These are phyloP conservation scores for Lepidium aucheri DNA, from an alignment of 345 rosid genomes.

Conservation along the genomic window DNA sequence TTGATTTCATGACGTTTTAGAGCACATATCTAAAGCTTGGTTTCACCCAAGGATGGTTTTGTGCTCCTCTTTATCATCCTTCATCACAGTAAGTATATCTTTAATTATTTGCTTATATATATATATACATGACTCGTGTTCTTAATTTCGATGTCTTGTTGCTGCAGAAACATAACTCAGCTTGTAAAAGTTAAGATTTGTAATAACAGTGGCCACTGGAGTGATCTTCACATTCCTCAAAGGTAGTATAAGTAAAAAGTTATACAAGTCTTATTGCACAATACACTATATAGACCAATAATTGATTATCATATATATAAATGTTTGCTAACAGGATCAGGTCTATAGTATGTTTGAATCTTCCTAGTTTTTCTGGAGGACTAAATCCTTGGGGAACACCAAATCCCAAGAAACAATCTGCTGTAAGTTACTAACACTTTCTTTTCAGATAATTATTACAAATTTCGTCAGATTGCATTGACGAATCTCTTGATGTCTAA, in stretches of 20 bases:
- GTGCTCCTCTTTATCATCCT: constrained; percentile 58
- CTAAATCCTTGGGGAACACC: constrained; percentile 93
- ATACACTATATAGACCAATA: background rate
- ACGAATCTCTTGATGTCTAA: background rate
- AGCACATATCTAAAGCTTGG: constrained; percentile 75
- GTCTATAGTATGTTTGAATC: constrained; percentile 80
- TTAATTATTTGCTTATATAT: background rate
- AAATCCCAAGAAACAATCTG: constrained; percentile 33
- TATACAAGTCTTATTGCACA: background rate
- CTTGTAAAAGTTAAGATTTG: constrained; percentile 63
- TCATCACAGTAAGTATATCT: constrained; percentile 45
- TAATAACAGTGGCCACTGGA: constrained; percentile 52
- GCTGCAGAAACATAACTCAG: constrained; percentile 68
- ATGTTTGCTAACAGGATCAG: constrained; percentile 49
- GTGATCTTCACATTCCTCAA: constrained; percentile 50
- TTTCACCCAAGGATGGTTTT: constrained; percentile 92
- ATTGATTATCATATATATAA: background rate
- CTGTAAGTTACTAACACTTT: constrained; percentile 33
- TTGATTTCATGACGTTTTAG: constrained; percentile 29
- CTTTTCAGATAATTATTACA: background rate
- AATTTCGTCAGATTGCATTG: background rate
- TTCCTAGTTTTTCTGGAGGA: constrained; percentile 94
- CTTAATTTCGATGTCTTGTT: background rate
- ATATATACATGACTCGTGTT: background rate
- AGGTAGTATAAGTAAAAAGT: constrained; percentile 18